phyloP scores from a whole-genome alignment of 148 eudicot species.

The Chenopodium berlandieri region DNA sequence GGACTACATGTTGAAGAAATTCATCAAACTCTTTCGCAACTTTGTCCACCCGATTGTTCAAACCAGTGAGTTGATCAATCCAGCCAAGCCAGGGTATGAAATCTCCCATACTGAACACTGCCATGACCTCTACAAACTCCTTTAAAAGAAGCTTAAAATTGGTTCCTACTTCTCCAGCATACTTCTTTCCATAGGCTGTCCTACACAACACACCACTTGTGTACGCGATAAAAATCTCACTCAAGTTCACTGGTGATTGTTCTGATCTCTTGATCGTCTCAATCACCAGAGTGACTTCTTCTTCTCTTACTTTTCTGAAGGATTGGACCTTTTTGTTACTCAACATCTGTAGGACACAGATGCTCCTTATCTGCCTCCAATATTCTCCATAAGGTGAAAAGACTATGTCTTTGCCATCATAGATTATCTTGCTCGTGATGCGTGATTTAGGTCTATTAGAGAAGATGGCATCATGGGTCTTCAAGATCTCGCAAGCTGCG shows the following conservation, averaged over 20 bases:
- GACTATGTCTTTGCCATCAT: slow-evolving; percentile 26
- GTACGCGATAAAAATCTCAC: slow-evolving; percentile 28
- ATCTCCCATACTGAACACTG: slow-evolving; percentile 23
- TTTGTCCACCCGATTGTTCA: slow-evolving; percentile 19
- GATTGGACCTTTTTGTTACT: slow-evolving; percentile 47
- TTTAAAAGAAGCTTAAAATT: slow-evolving; percentile 19
- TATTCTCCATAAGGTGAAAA: slow-evolving; percentile 30
- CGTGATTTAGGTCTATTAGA: slow-evolving; percentile 29
- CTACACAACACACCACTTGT: slow-evolving; percentile 40
- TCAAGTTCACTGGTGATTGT: slow-evolving; percentile 32
- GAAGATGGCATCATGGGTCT: slow-evolving; percentile 50
- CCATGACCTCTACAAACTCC: slow-evolving; percentile 6
- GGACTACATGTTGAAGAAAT: slow-evolving; percentile 30
- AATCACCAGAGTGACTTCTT: slow-evolving; percentile 42
- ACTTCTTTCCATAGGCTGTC: slow-evolving; percentile 40
- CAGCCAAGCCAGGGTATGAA: slow-evolving; percentile 39
- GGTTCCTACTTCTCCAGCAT: slow-evolving; percentile 20
- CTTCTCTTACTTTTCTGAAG: slow-evolving; percentile 41
- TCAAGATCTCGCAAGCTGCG: slow-evolving; percentile 33
- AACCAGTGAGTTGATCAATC: slow-evolving; percentile 31
- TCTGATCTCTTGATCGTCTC: slow-evolving; percentile 27
- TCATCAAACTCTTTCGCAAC: slow-evolving; percentile 36
- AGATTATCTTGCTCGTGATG: neutral
- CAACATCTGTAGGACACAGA: slow-evolving; percentile 37
- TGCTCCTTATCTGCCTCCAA: slow-evolving; percentile 39